Percentiles rank a stretch among this genome's conserved stretches.
Evolutionary conservation across 768 basidiomycete species (phyloP).

Genomic region (Pleurotus tuber-regium): DNA sequence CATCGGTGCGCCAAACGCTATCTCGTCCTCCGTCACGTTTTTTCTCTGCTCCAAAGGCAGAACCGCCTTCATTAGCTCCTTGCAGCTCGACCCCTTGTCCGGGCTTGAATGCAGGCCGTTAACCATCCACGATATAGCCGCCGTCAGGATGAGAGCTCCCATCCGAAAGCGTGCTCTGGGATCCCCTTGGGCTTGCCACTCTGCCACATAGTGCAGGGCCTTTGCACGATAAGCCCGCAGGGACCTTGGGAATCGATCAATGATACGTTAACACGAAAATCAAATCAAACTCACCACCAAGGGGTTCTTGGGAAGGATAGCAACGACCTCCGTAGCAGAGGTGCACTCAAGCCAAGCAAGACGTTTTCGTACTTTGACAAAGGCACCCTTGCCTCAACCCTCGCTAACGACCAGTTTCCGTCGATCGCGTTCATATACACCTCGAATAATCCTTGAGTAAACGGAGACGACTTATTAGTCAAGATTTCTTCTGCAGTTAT

Average conservation of each 20-base stretch:
- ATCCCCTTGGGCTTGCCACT: constrained; percentile 14
- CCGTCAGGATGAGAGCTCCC: constrained; percentile 20
- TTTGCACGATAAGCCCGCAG: constrained; percentile 17
- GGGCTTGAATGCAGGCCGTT: constrained; percentile 26
- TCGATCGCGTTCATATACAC: constrained; percentile 20
- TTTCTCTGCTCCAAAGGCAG: constrained; percentile 18
- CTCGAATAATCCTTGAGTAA: constrained; percentile 14
- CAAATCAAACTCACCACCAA: constrained; percentile 17
- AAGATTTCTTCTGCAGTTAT: constrained; percentile 19
- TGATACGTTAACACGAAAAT: not conserved
- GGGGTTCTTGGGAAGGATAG: constrained; percentile 11
- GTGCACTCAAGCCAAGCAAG: constrained; percentile 3
- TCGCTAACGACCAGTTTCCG: constrained; percentile 20
- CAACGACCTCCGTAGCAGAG: constrained; percentile 7
- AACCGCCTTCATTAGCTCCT: constrained; percentile 18
- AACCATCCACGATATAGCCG: constrained; percentile 19
- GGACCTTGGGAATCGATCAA: not conserved
- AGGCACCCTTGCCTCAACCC: constrained; percentile 27
- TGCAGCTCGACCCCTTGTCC: constrained; percentile 17
- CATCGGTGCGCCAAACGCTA: constrained; percentile 13
- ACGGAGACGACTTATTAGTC: constrained; percentile 2
- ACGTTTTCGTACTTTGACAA: constrained; percentile 3
- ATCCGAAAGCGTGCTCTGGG: not conserved
- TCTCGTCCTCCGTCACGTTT: constrained; percentile 13
- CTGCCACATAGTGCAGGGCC: constrained; percentile 17